Percentiles rank a stretch among this genome's conserved stretches.
Conservation (phyloP, 805 yeast species). For the Ogataea degrootiae region DNA sequence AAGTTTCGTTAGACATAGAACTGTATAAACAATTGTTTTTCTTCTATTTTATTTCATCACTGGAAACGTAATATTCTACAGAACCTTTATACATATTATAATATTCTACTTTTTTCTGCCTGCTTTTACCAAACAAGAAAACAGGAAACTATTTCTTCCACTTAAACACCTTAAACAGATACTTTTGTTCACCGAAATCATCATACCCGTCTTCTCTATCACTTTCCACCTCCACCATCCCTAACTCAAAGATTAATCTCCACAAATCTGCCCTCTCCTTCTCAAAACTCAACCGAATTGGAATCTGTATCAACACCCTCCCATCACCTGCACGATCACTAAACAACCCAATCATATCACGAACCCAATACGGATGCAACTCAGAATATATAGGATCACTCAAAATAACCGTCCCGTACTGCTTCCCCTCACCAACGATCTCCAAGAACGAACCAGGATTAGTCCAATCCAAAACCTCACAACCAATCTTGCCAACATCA, state of each 20-base stretch:
- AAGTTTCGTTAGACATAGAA: constrained; percentile 5
- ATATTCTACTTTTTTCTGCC: neutral
- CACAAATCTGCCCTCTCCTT: constrained; percentile 60
- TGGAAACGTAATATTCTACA: neutral
- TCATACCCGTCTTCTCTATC: constrained; percentile 65
- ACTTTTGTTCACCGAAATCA: constrained; percentile 75
- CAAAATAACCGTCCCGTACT: constrained; percentile 58
- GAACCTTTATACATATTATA: neutral
- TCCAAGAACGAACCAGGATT: constrained; percentile 37
- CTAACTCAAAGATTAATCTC: constrained; percentile 39
- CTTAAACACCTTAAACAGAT: constrained; percentile 40
- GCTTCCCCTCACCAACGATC: constrained; percentile 13
- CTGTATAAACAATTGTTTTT: neutral
- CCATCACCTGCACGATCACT: constrained; percentile 23
- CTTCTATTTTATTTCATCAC: neutral
- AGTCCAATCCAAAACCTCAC: constrained; percentile 72
- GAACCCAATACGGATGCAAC: constrained; percentile 73
- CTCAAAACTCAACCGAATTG: constrained; percentile 64
- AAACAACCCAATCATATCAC: constrained; percentile 50
- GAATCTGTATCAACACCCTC: constrained; percentile 66
- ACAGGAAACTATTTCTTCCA: constrained; percentile 8
- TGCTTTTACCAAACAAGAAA: too few species aligned
- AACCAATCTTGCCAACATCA: constrained; percentile 3
- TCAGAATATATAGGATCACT: constrained; percentile 90
- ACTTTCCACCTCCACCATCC: constrained; percentile 32